Conservation (phyloP, 805 yeast genomes). For the Kuraishia hungarica region DNA sequence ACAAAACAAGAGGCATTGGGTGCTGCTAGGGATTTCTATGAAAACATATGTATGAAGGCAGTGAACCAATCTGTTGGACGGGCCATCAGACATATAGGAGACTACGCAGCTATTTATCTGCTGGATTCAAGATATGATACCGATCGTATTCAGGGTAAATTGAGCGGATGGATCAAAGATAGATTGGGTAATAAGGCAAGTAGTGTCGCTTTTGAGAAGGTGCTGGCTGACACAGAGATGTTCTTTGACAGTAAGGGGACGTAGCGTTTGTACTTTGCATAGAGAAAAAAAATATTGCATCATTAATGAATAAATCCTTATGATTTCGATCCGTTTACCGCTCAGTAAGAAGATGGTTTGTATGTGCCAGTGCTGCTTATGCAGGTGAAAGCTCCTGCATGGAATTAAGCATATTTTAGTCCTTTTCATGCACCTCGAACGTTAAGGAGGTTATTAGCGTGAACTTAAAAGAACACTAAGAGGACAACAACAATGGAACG, state of each 20-base stretch:
- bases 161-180: slow-evolving; percentile 70
- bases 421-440: no score
- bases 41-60: slow-evolving; percentile 82
- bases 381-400: no score
- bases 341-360: no score
- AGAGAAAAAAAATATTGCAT: neutral
- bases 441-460: no score
- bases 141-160: slow-evolving; percentile 39
- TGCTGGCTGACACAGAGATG: neutral
- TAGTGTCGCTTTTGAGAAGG: neutral
- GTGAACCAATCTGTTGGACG: slow-evolving; percentile 91
- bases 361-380: no score
- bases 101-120: slow-evolving; percentile 69
- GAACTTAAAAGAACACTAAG: no score
- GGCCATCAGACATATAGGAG: slow-evolving; percentile 76
- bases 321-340: no score
- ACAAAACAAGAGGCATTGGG: slow-evolving; percentile 33
- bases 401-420: no score
- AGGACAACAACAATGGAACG: no score
- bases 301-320: no score
- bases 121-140: slow-evolving; percentile 54
- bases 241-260: neutral
- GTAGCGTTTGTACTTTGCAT: neutral
- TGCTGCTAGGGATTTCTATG: slow-evolving; percentile 54
- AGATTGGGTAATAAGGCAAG: slow-evolving; percentile 14